Evolutionary conservation across 164 flowering plant species (phyloP).

Genomic region (Chloranthus sessilifolius): DNA sequence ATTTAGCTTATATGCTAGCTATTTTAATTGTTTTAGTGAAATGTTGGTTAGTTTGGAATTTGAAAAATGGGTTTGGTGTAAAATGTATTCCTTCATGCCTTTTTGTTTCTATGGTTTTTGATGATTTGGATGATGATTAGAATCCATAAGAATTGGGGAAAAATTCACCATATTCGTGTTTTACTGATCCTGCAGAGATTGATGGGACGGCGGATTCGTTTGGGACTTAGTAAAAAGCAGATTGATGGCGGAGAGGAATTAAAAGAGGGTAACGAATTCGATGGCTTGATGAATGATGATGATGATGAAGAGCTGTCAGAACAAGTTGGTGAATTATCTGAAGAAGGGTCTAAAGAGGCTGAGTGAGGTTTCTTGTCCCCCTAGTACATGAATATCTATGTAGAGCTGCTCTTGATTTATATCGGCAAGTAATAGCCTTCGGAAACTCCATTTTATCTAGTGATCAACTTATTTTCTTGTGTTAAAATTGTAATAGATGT

Average conservation of each 20-base stretch:
- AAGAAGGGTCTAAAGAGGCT: constrained; percentile 3
- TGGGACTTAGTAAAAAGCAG: constrained; percentile 47
- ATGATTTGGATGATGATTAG: no score
- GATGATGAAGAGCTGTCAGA: constrained; percentile 16
- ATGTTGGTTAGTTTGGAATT: no score
- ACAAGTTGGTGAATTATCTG: constrained; percentile 10
- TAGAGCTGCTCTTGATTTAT: neutral
- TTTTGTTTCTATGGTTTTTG: neutral
- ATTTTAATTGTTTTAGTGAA: neutral
- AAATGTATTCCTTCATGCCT: neutral
- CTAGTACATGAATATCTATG: neutral
- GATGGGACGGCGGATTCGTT: constrained; percentile 60
- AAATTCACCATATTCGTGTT: no score
- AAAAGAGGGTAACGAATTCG: constrained; percentile 22
- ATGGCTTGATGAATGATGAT: constrained; percentile 13
- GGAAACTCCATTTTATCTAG: no score
- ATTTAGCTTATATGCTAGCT: no score
- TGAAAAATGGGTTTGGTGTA: no score
- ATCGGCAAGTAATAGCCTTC: neutral
- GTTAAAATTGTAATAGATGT: no score
- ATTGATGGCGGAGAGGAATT: constrained; percentile 23
- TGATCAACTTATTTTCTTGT: no score
- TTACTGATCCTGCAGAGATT: constrained; percentile 34
- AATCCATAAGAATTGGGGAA: no score
- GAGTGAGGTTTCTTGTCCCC: neutral